Evolutionary conservation across 2,329 filamentous ascomycete genomes (phyloP).

Genomic region (Aspergillus pseudoglaucus): DNA sequence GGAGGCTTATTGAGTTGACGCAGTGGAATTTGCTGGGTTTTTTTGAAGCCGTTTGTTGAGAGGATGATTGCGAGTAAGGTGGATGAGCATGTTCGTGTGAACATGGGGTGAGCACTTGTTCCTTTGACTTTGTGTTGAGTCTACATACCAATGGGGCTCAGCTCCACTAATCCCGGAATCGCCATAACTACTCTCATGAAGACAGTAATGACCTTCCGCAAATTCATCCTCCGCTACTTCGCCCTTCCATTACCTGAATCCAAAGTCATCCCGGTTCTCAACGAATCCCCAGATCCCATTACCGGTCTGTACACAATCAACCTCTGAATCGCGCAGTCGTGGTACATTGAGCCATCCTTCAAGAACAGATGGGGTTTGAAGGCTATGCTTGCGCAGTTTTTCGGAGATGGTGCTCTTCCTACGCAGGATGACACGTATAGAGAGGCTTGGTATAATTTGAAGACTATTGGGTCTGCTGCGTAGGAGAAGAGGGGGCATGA

Average conservation of each 20-base stretch:
- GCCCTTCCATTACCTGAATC: conserved; percentile 4
- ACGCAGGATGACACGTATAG: conserved; percentile 1
- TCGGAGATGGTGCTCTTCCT: conserved; percentile 9
- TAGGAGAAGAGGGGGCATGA: conserved; percentile 9
- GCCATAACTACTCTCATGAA: not conserved
- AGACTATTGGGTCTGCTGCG: conserved; percentile 8
- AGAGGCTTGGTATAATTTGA: conserved; percentile 8
- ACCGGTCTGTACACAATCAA: conserved; percentile 5
- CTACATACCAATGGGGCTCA: not conserved
- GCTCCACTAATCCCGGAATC: not conserved
- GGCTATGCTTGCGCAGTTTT: conserved; percentile 8
- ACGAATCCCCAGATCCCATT: conserved; percentile 1
- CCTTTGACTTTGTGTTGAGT: not conserved
- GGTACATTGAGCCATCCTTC: conserved; percentile 17
- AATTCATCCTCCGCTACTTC: conserved; percentile 4
- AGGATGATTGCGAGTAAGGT: conserved; percentile 2
- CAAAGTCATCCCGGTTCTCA: conserved; percentile 3
- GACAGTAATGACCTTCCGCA: conserved; percentile 1
- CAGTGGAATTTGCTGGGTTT: not conserved
- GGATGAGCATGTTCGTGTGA: conserved; percentile 2
- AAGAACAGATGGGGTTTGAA: conserved; percentile 9
- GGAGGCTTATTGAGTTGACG: not conserved
- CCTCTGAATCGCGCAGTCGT: conserved; percentile 12
- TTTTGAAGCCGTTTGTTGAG: conserved; percentile 1
- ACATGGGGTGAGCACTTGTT: conserved; percentile 2